A percentile compares a stretch with the other conserved stretches of the same genome.
Conservation (phyloP, 441 rosid genomes). For the Omphalea diandra region DNA sequence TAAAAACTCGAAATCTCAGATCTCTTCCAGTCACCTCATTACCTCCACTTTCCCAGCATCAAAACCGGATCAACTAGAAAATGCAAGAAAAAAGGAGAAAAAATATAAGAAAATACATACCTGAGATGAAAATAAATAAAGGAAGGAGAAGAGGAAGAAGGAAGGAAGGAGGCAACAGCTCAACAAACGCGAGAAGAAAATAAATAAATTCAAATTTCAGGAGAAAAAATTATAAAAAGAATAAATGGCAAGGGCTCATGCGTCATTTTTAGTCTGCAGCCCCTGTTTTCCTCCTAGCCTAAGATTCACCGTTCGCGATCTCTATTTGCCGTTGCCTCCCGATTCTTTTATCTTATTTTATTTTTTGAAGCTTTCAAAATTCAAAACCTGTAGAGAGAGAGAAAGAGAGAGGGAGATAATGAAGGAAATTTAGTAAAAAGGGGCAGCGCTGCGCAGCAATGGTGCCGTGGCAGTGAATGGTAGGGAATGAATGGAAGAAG, state of each 20-base stretch:
- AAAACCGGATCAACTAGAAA: conserved; percentile 25
- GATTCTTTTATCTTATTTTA: not conserved
- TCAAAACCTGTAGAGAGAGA: not conserved
- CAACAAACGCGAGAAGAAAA: conserved; percentile 12
- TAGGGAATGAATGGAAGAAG: conserved; percentile 17
- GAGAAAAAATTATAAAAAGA: not conserved
- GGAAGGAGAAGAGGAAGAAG: not conserved
- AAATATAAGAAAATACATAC: not conserved
- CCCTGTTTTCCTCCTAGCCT: conserved; percentile 18
- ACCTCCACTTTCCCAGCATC: conserved; percentile 17
- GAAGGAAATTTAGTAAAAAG: too few relatives aligned
- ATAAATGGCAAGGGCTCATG: conserved; percentile 17
- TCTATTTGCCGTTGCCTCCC: not conserved
- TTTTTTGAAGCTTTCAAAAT: conserved; percentile 7
- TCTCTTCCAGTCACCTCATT: conserved; percentile 14
- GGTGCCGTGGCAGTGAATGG: too few relatives aligned
- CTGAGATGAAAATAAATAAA: too few relatives aligned
- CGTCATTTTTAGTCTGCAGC: conserved; percentile 17
- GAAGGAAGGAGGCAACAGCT: conserved; percentile 18
- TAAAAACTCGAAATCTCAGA: conserved; percentile 17
- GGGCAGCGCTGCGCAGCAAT: too few relatives aligned
- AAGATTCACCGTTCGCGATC: conserved; percentile 1
- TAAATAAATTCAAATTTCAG: too few relatives aligned
- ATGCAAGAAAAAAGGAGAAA: not conserved
- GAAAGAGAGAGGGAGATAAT: not conserved